Conservation (phyloP, 1,284 basidiomycete genomes). For the Boletus sp. region DNA sequence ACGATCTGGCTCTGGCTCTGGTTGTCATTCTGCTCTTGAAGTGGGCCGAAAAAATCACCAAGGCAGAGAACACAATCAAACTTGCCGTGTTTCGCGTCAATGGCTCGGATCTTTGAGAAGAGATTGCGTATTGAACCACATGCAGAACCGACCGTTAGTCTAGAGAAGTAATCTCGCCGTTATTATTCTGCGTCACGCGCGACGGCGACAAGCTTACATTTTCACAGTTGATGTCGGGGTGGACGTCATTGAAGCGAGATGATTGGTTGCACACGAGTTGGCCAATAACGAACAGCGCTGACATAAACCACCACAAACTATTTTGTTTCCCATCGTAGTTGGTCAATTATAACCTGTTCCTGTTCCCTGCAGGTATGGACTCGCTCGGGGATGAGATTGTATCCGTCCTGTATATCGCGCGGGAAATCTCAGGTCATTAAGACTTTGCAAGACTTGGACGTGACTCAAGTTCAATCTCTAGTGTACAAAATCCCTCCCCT, state of each 20-base stretch:
- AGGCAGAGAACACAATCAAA: slow-evolving; percentile 86
- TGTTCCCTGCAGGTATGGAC: slow-evolving; percentile 42
- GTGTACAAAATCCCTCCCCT: slow-evolving; percentile 82
- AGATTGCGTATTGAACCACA: slow-evolving; percentile 72
- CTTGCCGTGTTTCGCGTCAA: slow-evolving; percentile 91
- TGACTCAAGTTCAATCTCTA: slow-evolving; percentile 33
- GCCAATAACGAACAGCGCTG: no score
- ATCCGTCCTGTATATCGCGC: slow-evolving; percentile 78
- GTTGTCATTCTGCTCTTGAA: slow-evolving; percentile 40
- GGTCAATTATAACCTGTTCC: no score
- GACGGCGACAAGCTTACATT: slow-evolving; percentile 35
- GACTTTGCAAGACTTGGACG: slow-evolving; percentile 9
- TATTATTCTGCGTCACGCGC: not conserved
- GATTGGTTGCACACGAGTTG: not conserved
- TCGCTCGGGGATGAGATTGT: slow-evolving; percentile 71
- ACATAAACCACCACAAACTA: slow-evolving; percentile 24
- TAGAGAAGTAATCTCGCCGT: slow-evolving; percentile 30
- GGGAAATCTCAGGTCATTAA: slow-evolving; percentile 74
- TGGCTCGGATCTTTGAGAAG: slow-evolving; percentile 78
- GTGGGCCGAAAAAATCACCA: slow-evolving; percentile 86
- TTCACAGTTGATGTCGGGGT: slow-evolving; percentile 32
- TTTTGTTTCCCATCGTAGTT: not conserved
- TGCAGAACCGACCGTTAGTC: slow-evolving; percentile 84
- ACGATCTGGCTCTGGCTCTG: slow-evolving; percentile 50
- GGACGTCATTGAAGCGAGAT: slow-evolving; percentile 22